Evolutionary conservation across 2,329 filamentous ascomycete genomes (phyloP), one percentile per base, ranked within the genome.

Genomic region (Colletotrichum agaves): DNA sequence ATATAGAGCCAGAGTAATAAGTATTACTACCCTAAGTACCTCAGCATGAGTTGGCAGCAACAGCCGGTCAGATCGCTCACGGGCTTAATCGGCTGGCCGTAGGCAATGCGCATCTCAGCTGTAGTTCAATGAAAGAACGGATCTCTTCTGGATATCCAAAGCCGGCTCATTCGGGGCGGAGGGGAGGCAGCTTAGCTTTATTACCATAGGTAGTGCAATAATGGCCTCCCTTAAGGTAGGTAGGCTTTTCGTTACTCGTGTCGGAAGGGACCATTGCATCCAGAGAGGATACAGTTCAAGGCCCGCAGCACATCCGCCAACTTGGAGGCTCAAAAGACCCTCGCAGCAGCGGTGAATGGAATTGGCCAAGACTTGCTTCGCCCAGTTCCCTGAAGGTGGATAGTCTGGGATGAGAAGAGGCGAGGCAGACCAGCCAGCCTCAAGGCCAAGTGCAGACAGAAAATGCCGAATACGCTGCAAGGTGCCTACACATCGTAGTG

Each of bases 71-170:
- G 44, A 44, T 63, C 17, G 63, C 50, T 67, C 63, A 57, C 59
- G 59, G 63, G 43, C 63, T 66, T 62, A 37, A 50, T 57, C 35
- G 59, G 35, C 59, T 50, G 15, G 50, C 60, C 58, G 15, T 43
- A 19, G 50, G 43, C 50, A 62, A 43, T 27, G 35, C 13, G 50
- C 21, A 19, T 39, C 63, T 61, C 19, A 39, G 27, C 44, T 53
- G 46, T 37, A 19, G 47, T 46, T 41, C 37, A 17, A 37, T 12
- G 27, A n/a, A 52, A 46, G 12, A 21, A 31, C 37, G n/a, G 8
- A 17, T 61, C 44, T 44, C 57, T 61, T 47, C 39, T 39, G 11
- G 15, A 46, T n/a, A 21, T 33, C 12, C 8, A 19, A 55, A 47
- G 41, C 49, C 57, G 62, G 33, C 21, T 21, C 47, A 43, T 62